Conservation (phyloP, 306 rosid genomes). For the Malus domestica region DNA sequence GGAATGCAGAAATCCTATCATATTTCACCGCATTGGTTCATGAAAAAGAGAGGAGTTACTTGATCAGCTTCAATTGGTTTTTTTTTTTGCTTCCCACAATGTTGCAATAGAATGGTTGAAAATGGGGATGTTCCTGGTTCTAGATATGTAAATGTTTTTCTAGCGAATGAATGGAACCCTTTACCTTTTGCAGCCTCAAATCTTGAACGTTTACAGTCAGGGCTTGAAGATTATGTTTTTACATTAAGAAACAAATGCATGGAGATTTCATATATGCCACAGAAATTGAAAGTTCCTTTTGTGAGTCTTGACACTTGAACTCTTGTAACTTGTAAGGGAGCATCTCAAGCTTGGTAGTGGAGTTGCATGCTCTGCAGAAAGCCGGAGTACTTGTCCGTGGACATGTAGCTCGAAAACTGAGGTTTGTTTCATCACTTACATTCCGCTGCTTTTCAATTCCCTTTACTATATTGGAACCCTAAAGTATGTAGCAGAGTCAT, state of each 20-base stretch:
- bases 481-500: not conserved
- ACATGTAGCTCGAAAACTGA: constrained; percentile 42
- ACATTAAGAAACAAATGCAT: constrained; percentile 32
- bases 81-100: constrained; percentile 39
- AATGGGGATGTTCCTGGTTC: constrained; percentile 43
- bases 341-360: constrained; percentile 76
- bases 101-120: constrained; percentile 58
- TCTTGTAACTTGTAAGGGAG: constrained; percentile 38
- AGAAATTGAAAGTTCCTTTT: not conserved
- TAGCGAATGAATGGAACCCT: constrained; percentile 37
- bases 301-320: constrained; percentile 8
- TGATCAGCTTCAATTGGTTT: not conserved
- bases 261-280: not conserved
- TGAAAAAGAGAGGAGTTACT: not conserved
- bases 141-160: constrained; percentile 42
- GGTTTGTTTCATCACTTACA: constrained; percentile 36
- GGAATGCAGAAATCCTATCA: not conserved
- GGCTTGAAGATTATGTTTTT: constrained; percentile 63
- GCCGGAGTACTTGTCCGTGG: constrained; percentile 36
- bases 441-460: not conserved
- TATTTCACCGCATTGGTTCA: not conserved
- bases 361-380: constrained; percentile 39
- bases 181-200: constrained; percentile 43
- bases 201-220: constrained; percentile 61
- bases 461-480: not conserved